Conservation (phyloP, 208 protist genomes). For the Tritrichomonas musculus region DNA sequence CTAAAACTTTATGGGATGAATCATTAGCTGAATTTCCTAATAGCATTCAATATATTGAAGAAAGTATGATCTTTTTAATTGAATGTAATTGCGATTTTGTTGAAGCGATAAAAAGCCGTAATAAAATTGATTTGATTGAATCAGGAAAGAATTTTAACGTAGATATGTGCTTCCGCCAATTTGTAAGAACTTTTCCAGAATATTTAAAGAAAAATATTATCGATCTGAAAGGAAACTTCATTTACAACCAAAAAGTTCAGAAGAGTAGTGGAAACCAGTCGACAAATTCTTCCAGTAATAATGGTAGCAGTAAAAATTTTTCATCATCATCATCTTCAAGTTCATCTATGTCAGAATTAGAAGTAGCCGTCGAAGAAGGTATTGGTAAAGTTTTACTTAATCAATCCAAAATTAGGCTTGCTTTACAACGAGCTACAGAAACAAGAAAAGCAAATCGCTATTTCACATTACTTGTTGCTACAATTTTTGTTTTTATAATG, state of each 20-base stretch:
- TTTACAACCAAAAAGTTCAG: not conserved
- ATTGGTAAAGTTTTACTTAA: not conserved
- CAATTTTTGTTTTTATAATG: no score
- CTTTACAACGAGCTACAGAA: not conserved
- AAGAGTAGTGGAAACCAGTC: not conserved
- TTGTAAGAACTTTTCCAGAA: not conserved
- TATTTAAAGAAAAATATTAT: not conserved
- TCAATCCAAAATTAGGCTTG: not conserved
- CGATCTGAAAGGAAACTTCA: constrained; percentile 13
- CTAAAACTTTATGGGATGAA: not conserved
- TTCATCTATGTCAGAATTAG: not conserved
- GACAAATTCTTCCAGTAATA: not conserved
- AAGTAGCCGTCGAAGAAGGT: not conserved
- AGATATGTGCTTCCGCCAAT: not conserved
- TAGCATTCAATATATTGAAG: not conserved
- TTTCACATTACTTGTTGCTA: no score
- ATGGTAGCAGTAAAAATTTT: not conserved
- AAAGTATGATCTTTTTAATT: not conserved
- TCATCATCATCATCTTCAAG: not conserved
- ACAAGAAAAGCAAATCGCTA: not conserved
- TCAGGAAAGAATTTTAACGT: not conserved
- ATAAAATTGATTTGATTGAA: not conserved
- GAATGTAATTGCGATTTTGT: not conserved
- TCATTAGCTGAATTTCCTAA: not conserved
- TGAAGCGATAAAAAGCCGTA: not conserved